Evolutionary conservation across 306 rosid genomes (phyloP).

Genomic region (Prunus persica): DNA sequence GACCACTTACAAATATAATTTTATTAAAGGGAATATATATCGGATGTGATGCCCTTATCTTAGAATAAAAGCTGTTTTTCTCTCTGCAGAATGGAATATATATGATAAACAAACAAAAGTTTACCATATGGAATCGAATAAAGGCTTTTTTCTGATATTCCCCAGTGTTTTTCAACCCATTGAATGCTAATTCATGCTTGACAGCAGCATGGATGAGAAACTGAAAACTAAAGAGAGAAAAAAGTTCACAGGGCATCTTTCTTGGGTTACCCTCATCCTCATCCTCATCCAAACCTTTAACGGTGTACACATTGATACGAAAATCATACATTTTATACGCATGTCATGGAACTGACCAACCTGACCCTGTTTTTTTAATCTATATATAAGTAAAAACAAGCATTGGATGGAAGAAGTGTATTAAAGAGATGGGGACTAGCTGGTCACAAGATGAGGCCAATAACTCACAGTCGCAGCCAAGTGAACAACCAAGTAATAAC

Average conservation of each 20-base stretch:
- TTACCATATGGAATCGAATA: neutral
- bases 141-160: neutral
- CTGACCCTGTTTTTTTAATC: neutral
- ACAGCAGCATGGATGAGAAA: neutral
- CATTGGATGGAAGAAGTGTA: neutral
- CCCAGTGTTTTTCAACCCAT: neutral
- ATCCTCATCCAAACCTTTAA: neutral
- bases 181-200: neutral
- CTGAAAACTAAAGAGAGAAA: neutral
- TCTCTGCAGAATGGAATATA: neutral
- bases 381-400: neutral
- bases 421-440: constrained; percentile 25
- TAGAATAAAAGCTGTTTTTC: neutral
- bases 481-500: no score
- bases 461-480: neutral
- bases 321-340: no score
- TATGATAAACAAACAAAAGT: neutral
- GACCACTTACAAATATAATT: neutral
- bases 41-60: neutral
- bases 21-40: neutral
- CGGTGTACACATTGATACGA: neutral
- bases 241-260: constrained; percentile 1
- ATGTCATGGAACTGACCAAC: neutral
- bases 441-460: constrained; percentile 27
- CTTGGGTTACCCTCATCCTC: neutral